A percentile compares a stretch with the other conserved stretches of the same genome.
phyloP scores from a whole-genome alignment of 768 basidiomycete species.

The Leccinum arenicola region DNA sequence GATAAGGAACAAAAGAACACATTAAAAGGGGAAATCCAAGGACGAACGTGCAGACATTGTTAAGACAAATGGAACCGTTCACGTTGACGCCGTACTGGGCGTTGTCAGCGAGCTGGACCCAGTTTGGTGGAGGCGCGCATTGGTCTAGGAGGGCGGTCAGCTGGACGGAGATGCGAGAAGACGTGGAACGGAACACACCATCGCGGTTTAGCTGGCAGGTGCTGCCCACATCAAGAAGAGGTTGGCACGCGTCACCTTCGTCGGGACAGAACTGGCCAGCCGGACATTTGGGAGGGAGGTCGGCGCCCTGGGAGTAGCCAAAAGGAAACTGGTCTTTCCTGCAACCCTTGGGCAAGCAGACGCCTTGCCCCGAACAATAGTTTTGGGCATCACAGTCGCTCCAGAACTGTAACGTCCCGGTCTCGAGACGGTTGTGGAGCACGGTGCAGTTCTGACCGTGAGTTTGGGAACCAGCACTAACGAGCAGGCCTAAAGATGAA shows the following conservation, averaged over 20 bases:
- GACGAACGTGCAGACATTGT: conserved; percentile 77
- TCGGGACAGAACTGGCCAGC: conserved; percentile 77
- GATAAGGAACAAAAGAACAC: neutral
- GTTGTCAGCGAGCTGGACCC: conserved; percentile 62
- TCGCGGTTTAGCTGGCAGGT: conserved; percentile 85
- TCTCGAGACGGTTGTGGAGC: conserved; percentile 63
- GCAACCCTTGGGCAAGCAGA: conserved; percentile 66
- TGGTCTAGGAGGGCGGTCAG: conserved; percentile 52
- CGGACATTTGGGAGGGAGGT: conserved; percentile 60
- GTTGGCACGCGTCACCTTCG: conserved; percentile 69
- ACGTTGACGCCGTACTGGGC: conserved; percentile 67
- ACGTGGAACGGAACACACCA: conserved; percentile 41
- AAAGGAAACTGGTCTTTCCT: conserved; percentile 77
- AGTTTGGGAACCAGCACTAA: conserved; percentile 45
- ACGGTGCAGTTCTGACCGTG: conserved; percentile 49
- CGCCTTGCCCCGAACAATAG: conserved; percentile 56
- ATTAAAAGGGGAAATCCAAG: neutral
- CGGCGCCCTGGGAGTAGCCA: conserved; percentile 47
- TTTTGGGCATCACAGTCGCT: conserved; percentile 71
- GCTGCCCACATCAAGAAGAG: conserved; percentile 56
- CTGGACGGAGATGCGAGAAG: neutral
- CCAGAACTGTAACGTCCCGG: conserved; percentile 77
- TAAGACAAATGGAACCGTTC: conserved; percentile 83
- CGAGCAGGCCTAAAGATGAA: conserved; percentile 38
- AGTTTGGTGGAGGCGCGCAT: conserved; percentile 70